Percentiles rank a stretch among this genome's conserved stretches.
Evolutionary conservation across 2,329 filamentous ascomycete species (phyloP).

Genomic region (Arachnopeziza araneosa): DNA sequence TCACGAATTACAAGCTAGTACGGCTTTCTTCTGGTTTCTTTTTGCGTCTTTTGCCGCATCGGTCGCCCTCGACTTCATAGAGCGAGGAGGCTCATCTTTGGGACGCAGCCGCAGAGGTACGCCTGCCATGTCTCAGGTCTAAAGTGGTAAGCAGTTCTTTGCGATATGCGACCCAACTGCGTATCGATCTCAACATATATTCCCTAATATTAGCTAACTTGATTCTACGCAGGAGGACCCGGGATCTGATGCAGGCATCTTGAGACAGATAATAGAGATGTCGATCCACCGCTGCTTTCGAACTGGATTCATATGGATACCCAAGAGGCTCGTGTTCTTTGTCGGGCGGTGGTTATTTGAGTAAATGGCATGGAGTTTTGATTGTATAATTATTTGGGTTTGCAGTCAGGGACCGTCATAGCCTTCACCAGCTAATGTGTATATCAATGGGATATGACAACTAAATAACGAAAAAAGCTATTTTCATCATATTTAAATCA

Average conservation of each 20-base stretch:
- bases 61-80: conserved; percentile 40
- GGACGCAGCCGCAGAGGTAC: conserved; percentile 36
- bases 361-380: conserved; percentile 4
- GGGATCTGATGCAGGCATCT: conserved; percentile 18
- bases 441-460: conserved; percentile 1
- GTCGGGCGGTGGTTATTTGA: not conserved
- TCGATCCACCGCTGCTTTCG: not conserved
- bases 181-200: not conserved
- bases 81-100: conserved; percentile 4
- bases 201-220: not conserved
- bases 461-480: not conserved
- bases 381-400: conserved; percentile 12
- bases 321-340: conserved; percentile 2
- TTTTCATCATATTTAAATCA: not conserved
- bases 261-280: not conserved
- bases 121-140: conserved; percentile 51
- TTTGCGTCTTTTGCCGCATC: conserved; percentile 56
- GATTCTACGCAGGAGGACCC: conserved; percentile 6
- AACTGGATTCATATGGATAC: not conserved
- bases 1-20: conserved; percentile 67
- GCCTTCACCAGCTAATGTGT: conserved; percentile 1
- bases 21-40: conserved; percentile 76
- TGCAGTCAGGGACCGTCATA: conserved; percentile 9
- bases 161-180: conserved; percentile 12
- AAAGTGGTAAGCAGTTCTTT: conserved; percentile 28